phyloP scores from a whole-genome alignment of 495 filamentous ascomycete species.

The Xylaria intraflava region DNA sequence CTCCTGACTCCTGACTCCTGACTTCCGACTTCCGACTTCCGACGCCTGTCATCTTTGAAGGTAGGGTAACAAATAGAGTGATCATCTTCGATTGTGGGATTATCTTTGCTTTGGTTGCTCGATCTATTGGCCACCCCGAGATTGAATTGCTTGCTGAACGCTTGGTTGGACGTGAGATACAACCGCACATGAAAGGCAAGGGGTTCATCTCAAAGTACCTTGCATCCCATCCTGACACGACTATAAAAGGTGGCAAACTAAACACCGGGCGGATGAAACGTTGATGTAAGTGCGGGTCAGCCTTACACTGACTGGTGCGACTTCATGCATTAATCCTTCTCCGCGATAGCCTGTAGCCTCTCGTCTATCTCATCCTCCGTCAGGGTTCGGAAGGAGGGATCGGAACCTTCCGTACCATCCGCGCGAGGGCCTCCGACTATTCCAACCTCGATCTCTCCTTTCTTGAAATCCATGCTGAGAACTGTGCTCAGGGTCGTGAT shows the following conservation, averaged over 20 bases:
- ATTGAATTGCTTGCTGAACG: conserved; percentile 4
- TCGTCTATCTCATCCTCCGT: conserved; percentile 98
- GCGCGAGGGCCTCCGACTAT: conserved; percentile 78
- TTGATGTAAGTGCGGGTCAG: conserved; percentile 12
- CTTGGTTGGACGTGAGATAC: conserved; percentile 7
- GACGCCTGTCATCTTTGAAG: neutral
- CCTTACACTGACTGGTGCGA: conserved; percentile 19
- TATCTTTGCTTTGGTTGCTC: neutral
- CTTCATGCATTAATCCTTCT: conserved; percentile 72
- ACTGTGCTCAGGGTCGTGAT: conserved; percentile 93
- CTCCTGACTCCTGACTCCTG: no score
- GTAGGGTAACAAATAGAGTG: neutral
- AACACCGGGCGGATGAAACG: conserved; percentile 12
- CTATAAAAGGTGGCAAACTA: conserved; percentile 7
- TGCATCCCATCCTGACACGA: neutral
- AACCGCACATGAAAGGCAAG: neutral
- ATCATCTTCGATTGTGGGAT: neutral
- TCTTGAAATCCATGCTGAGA: conserved; percentile 98
- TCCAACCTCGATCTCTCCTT: conserved; percentile 94
- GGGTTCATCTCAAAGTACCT: neutral
- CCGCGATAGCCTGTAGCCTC: conserved; percentile 90
- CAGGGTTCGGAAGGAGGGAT: conserved; percentile 74
- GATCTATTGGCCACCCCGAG: neutral
- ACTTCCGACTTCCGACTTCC: no score
- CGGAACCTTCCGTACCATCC: conserved; percentile 74